Evolutionary conservation across 2,329 filamentous ascomycete genomes (phyloP).

Genomic region (Mariannaea sp.): DNA sequence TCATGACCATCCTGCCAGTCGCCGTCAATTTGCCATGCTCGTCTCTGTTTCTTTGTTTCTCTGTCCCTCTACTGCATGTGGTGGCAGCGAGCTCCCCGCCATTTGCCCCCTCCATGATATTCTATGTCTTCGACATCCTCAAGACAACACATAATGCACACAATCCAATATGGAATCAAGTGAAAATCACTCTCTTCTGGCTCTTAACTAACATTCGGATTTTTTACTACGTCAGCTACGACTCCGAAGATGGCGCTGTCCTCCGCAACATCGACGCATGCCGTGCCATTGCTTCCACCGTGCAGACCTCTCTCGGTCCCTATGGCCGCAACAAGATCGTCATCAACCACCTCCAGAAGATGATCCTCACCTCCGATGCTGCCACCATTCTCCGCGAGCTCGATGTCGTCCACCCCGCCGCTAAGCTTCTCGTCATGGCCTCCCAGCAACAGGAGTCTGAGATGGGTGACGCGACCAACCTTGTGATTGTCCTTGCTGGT

Average conservation of each 20-base stretch:
- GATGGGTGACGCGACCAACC: slow-evolving; percentile 98
- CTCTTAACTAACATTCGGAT: too few relatives aligned
- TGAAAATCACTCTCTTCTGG: slow-evolving; percentile 4
- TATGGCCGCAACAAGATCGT: slow-evolving; percentile 99
- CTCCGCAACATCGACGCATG: slow-evolving; percentile 99
- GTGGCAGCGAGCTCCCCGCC: slow-evolving; percentile 32
- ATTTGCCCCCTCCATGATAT: slow-evolving; percentile 27
- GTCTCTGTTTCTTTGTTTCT: too few relatives aligned
- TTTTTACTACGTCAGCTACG: too few relatives aligned
- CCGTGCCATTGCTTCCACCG: slow-evolving; percentile 91
- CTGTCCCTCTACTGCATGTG: slow-evolving; percentile 17
- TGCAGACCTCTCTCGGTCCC: slow-evolving; percentile 94
- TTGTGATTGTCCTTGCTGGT: slow-evolving; percentile 94
- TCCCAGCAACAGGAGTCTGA: slow-evolving; percentile 98
- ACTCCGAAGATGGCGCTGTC: slow-evolving; percentile 98
- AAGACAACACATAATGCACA: not conserved
- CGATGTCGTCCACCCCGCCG: slow-evolving; percentile 96
- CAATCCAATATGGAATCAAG: not conserved
- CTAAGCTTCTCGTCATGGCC: slow-evolving; percentile 97
- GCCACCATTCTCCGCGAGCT: slow-evolving; percentile 97
- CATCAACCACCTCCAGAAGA: slow-evolving; percentile 99
- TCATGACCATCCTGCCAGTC: too few relatives aligned
- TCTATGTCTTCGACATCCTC: slow-evolving; percentile 15
- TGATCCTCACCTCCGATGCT: slow-evolving; percentile 98
- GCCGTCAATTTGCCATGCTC: too few relatives aligned